phyloP scores from a whole-genome alignment of 441 rosid species.

The Daphne laureola region DNA sequence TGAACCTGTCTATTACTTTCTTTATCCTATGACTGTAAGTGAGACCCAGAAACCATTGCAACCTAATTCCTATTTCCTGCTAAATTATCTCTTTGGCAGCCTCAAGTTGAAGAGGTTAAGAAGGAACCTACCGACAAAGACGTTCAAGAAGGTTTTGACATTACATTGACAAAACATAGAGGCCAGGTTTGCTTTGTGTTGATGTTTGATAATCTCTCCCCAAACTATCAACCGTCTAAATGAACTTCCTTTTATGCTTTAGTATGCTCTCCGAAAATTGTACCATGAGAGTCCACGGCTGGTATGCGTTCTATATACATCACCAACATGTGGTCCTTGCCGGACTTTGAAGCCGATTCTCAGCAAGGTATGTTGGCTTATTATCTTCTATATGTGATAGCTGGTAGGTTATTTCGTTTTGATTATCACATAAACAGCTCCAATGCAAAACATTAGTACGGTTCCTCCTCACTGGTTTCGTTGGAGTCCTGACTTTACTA shows the following conservation, averaged over 20 bases:
- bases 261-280: conserved; percentile 91
- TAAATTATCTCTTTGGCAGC: conserved; percentile 34
- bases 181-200: conserved; percentile 60
- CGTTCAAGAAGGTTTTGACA: conserved; percentile 80
- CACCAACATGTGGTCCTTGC: conserved; percentile 98
- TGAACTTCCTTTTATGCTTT: conserved; percentile 15
- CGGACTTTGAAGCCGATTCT: conserved; percentile 95
- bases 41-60: too few relatives aligned
- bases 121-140: conserved; percentile 81
- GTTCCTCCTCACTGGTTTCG: too few relatives aligned
- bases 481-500: too few relatives aligned
- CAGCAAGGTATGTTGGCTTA: conserved; percentile 50
- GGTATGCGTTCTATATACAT: conserved; percentile 72
- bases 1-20: conserved; percentile 2
- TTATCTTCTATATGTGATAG: background rate
- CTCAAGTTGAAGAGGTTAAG: conserved; percentile 76
- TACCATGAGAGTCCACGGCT: conserved; percentile 96
- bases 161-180: conserved; percentile 63
- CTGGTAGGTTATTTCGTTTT: background rate
- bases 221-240: background rate
- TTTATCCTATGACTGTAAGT: too few relatives aligned
- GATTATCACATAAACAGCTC: too few relatives aligned
- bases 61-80: too few relatives aligned
- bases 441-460: too few relatives aligned
- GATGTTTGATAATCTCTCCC: conserved; percentile 1